phyloP scores from a whole-genome alignment of 1,284 basidiomycete species.

The Peniophora sp. region DNA sequence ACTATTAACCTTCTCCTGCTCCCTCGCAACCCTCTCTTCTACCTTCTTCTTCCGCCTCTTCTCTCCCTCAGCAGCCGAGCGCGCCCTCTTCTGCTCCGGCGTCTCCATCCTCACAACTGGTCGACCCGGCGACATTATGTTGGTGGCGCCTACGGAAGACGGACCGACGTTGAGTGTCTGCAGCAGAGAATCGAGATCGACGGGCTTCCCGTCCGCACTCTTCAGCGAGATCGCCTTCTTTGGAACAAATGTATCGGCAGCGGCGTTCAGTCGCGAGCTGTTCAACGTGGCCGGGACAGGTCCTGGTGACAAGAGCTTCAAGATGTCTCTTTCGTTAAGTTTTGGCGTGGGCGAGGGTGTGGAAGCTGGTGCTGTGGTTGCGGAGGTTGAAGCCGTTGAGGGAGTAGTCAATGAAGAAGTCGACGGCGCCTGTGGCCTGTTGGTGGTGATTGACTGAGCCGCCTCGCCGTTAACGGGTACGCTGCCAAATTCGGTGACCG shows the following conservation, averaged over 20 bases:
- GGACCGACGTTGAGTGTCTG: conserved; percentile 34
- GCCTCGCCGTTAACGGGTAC: conserved; percentile 29
- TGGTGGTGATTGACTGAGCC: conserved; percentile 17
- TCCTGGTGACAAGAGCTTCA: no score
- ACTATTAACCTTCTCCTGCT: conserved; percentile 20
- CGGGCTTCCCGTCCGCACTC: conserved; percentile 48
- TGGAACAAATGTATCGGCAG: conserved; percentile 59
- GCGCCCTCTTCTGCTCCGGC: conserved; percentile 40
- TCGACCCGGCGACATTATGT: conserved; percentile 2
- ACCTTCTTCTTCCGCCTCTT: conserved; percentile 17
- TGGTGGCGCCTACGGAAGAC: conserved; percentile 12
- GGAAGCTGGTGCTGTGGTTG: conserved; percentile 22
- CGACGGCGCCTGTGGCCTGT: conserved; percentile 23
- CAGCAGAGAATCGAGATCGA: conserved; percentile 46
- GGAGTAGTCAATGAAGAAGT: conserved; percentile 23
- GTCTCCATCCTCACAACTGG: conserved; percentile 45
- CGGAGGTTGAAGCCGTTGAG: conserved; percentile 24
- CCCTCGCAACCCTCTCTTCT: conserved; percentile 15
- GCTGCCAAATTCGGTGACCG: conserved; percentile 73
- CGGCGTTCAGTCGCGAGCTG: conserved; percentile 40
- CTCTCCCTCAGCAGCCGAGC: conserved; percentile 41
- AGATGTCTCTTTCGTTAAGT: conserved; percentile 1
- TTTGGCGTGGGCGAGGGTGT: no score
- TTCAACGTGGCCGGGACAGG: conserved; percentile 30
- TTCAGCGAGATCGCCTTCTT: conserved; percentile 43